Conservation (phyloP, 306 rosid species). For the Carpinus viminea region DNA sequence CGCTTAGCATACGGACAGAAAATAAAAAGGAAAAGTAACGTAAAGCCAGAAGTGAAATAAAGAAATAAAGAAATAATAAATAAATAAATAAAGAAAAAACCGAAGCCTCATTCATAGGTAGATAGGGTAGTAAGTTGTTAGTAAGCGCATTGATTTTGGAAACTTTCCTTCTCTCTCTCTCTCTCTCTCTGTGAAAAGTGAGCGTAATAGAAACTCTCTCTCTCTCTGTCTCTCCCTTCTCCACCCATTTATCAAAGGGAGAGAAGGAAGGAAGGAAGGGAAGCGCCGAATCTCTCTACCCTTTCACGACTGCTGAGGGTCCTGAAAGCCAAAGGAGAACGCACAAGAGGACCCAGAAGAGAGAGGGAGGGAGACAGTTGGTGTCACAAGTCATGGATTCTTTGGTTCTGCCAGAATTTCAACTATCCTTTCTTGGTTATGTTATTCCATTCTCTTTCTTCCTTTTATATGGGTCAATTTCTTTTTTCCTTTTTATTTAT, state of each 20-base stretch:
- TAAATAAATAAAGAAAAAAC: too few species aligned
- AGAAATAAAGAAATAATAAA: too few species aligned
- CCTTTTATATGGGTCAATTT: conserved; percentile 12
- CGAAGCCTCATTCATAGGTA: neutral
- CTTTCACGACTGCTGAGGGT: conserved; percentile 23
- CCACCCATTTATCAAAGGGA: conserved; percentile 27
- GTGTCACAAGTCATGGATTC: conserved; percentile 51
- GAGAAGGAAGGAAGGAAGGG: neutral
- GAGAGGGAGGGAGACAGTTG: conserved; percentile 3
- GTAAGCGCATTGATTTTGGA: neutral
- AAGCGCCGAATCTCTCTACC: conserved; percentile 45
- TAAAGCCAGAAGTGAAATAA: too few species aligned
- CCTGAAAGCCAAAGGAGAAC: conserved; percentile 23
- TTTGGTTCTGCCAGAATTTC: conserved; percentile 45
- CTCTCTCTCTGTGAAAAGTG: conserved; percentile 21
- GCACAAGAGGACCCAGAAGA: conserved; percentile 16
- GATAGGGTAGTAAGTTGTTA: neutral
- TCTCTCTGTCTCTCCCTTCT: conserved; percentile 20
- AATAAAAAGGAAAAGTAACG: too few species aligned
- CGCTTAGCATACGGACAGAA: too few species aligned
- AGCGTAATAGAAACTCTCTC: conserved; percentile 2
- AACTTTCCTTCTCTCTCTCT: conserved; percentile 22
- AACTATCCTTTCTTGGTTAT: conserved; percentile 54
- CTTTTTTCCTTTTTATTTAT: neutral
- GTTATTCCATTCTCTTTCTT: conserved; percentile 44